Base-by-base conservation (phyloP, 345 rosid species). In the Noccaea bulbosa region DNA sequence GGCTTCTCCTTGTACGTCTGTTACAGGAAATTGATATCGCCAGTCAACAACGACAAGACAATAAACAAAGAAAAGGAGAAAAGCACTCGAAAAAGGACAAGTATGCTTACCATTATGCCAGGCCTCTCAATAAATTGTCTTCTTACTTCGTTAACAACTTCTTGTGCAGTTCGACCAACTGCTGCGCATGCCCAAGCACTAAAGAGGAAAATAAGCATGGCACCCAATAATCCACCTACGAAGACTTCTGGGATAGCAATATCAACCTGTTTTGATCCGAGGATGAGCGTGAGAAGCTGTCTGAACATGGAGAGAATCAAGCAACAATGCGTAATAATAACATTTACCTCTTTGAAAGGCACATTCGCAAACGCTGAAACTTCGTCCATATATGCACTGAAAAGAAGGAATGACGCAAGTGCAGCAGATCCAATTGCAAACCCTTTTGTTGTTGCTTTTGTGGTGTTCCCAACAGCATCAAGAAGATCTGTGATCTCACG, bases 341-440 rank as follows among this genome's bases (percentile, higher is more conserved):
- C 30, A 11, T 14, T 68, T 56, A 87, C 99, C 96, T 94, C 93
- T 59, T 83, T 87, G 71, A 94, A 94, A 80, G 97, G 71, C 63
- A 73, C 85, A 41, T 27, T 78, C 41, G 99, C 86, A 83, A 94
- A 94, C 34, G 93, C 53, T 77, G 90, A 83, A 72, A 94, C 99
- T 83, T 94, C 99, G 78, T 94, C 99, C 99, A 94, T 94, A 76
- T 91, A 94, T 15, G 99, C 99, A 85, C 97, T 92, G 77, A 94
- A 94, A 59, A 94, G 86, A 84, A 94, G 98, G 74, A 94, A 94
- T 48, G 99, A 94, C 45, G 99, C 99, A 65, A 94, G 98, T 34
- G 99, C 98, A 38, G 99, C 99, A 67, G 99, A 94, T 65, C 99
- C 99, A 81, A 94, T 92, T 41, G 99, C 99, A 83, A 94, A 94